Base-by-base conservation (phyloP, 2,329 filamentous ascomycete species). In the Aspergillus sp. region DNA sequence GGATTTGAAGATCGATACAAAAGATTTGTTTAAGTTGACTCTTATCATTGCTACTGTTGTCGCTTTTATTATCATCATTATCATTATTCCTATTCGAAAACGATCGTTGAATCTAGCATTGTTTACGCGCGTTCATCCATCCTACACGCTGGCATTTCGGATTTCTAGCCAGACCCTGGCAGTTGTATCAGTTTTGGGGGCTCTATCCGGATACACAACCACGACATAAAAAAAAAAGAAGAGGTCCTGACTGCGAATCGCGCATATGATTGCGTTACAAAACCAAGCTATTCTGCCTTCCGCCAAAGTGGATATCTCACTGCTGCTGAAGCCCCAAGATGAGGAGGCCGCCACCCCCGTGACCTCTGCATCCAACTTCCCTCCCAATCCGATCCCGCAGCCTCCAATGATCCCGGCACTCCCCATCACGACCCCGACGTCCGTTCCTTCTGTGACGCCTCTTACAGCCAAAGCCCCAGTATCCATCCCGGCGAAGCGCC, bases 231-330 rank as follows among this genome's bases (percentile, higher is more conserved):
- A 45, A 16, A 24, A 24, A 7, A 47, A 47, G 45, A 47, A 47
- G 45, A 47, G 22, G 22, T 24, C 20, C 42, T 52, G 56, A 52
- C 54, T 65, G 60, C 65, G 65, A 70, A 68, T 71, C 71, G 73
- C 73, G 73, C 73, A 74, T 76, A 77, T 77, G 74, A 74, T 77
- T 71, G 71, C 73, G 71, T 71, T 76, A 76, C 74, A 73, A 71
- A 73, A 74, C 63, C 73, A 70, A 63, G 66, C 68, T 67, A 69
- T 73, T 67, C 67, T 75, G 67, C 73, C 74, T 65, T 68, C 74
- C 85, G 86, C 82, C 87, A 93, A 84, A 85, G 89, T 96, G 92
- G 92, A 96, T 93, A 96, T 96, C 90, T 87, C 90, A 79, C 88
- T 90, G 68, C 86, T 96, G 67, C 85, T 96, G 78, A 91, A 93